Evolutionary conservation across 352 stramenopile genomes (phyloP), one percentile per base, ranked within the genome.

Genomic region (Globisporangium megalacanthum): DNA sequence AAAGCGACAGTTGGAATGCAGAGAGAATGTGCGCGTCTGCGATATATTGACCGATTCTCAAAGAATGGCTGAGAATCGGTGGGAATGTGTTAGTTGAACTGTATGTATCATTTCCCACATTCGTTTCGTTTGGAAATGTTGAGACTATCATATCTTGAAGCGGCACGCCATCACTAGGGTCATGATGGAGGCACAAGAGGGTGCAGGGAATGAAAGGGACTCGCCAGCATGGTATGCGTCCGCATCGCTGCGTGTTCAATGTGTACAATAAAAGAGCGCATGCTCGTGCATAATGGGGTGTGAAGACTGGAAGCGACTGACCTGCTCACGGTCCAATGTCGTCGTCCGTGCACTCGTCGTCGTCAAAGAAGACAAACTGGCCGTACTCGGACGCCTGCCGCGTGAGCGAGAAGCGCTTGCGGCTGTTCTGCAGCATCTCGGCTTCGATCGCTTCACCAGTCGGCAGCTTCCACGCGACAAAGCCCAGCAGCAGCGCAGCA

Each of bases 311-410:
- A 39, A 8, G 35, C 33, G 33, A 37, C 33, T 39, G 35, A 39
- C 1, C 10, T 13, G 35, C 35, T 39, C 35, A 39, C 35, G 35
- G 35, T 13, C 35, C 35, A 8, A 39, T 13, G 5, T 50, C 54
- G 14, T 71, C 56, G 14, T 54, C 55, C 2, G 76, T 62, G 37
- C 63, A 64, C 1, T 80, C 73, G 15, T 89, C 75, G 10, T 88
- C 79, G 65, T 89, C 79, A 42, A 89, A 84, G 64, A 75, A 80
- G 10, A 89, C 75, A 57, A 87, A 89, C 61, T 88, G 77, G 6
- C 79, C 79, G 65, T 89, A 88, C 62, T 88, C 77, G 45, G 79
- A 87, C 41, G 77, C 55, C 65, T 89, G 77, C 14, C 77, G 70
- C 58, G 69, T 72, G 36, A 87, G 61, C 6, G 69, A 66, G 25